Evolutionary conservation across 1,139 yeast genomes (phyloP).

Genomic region (Candida mesenterica): DNA sequence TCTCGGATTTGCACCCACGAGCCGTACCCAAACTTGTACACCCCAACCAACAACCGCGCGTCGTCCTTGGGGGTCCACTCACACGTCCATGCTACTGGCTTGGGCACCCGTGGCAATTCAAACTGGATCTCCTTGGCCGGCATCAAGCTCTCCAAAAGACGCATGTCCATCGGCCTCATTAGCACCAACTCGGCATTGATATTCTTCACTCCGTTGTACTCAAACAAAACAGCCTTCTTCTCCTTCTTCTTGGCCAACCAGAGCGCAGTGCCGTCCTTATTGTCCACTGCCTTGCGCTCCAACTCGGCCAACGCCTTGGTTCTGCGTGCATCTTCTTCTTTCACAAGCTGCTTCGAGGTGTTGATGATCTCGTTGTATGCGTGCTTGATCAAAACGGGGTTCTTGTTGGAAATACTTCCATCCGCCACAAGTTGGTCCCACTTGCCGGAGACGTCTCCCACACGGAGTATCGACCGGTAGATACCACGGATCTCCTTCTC

Average conservation of each 20-base stretch:
- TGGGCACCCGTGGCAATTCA: conserved; percentile 60
- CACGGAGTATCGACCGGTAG: conserved; percentile 76
- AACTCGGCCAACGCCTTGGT: conserved; percentile 52
- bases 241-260: conserved; percentile 67
- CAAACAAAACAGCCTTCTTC: conserved; percentile 85
- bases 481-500: conserved; percentile 88
- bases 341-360: conserved; percentile 60
- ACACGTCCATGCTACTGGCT: conserved; percentile 91
- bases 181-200: conserved; percentile 87
- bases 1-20: conserved; percentile 94
- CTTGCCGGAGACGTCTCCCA: conserved; percentile 77
- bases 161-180: conserved; percentile 81
- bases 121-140: conserved; percentile 62
- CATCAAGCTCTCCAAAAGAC: conserved; percentile 55
- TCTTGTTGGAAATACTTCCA: conserved; percentile 83
- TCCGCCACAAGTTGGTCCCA: conserved; percentile 90
- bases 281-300: conserved; percentile 59
- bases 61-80: conserved; percentile 85
- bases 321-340: conserved; percentile 67
- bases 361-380: conserved; percentile 71
- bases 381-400: conserved; percentile 76
- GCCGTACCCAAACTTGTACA: conserved; percentile 91
- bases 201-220: conserved; percentile 83
- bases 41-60: conserved; percentile 82
- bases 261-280: conserved; percentile 35